Percentiles rank a stretch among this genome's conserved stretches.
Conservation (phyloP, 495 filamentous ascomycete genomes). For the Bathelium albidoporum region DNA sequence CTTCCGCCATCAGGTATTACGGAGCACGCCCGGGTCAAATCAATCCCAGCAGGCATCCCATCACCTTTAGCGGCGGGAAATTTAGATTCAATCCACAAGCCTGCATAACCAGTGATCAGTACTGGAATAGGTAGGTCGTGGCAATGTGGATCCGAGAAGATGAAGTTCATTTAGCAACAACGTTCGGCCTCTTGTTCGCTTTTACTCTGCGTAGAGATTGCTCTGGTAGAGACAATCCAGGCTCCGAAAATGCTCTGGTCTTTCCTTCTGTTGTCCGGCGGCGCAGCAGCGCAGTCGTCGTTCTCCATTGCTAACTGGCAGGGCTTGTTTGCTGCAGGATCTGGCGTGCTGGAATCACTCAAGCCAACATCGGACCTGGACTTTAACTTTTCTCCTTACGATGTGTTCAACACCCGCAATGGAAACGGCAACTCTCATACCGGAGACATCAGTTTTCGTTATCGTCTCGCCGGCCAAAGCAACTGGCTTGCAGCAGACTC, state of each 20-base stretch:
- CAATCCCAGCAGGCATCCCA: no score
- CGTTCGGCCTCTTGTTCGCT: not conserved
- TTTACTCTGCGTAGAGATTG: not conserved
- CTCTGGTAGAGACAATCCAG: not conserved
- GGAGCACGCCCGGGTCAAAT: no score
- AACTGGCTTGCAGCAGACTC: slow-evolving; percentile 34
- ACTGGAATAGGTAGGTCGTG: not conserved
- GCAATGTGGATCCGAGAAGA: not conserved
- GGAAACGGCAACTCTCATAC: slow-evolving; percentile 42
- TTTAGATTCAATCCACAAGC: no score
- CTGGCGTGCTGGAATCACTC: slow-evolving; percentile 33
- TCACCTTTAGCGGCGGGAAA: no score
- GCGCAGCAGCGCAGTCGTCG: not conserved
- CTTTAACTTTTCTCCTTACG: slow-evolving; percentile 43
- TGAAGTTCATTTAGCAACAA: not conserved
- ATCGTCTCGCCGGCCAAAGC: slow-evolving; percentile 25
- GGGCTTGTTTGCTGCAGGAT: slow-evolving; percentile 1
- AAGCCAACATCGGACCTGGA: slow-evolving; percentile 22
- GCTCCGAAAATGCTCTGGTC: not conserved
- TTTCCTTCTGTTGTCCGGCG: not conserved
- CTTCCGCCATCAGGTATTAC: no score
- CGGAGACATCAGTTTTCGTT: slow-evolving; percentile 43
- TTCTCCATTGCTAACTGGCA: slow-evolving; percentile 1
- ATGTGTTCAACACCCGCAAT: slow-evolving; percentile 31
- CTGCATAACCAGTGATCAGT: no score